Conservation (phyloP, 2,329 filamentous ascomycete species). For the Cytospora leucostoma region DNA sequence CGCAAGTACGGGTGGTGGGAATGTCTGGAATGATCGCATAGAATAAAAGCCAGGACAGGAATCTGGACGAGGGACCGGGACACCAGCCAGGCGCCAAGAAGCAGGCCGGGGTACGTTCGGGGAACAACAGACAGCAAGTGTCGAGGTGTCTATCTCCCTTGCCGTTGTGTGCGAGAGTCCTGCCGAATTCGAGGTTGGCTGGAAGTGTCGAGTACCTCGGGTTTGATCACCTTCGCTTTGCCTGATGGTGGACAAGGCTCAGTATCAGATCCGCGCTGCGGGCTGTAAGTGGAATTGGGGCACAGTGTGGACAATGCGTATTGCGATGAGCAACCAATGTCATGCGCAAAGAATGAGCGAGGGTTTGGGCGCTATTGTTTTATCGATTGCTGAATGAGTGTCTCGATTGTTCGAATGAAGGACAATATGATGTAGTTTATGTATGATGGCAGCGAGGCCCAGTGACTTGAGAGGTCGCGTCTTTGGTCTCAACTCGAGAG, state of each 20-base stretch:
- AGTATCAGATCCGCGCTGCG: slow-evolving; percentile 15
- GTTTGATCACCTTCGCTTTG: slow-evolving; percentile 27
- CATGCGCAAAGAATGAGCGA: slow-evolving; percentile 14
- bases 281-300: slow-evolving; percentile 10
- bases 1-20: slow-evolving; percentile 4
- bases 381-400: slow-evolving; percentile 14
- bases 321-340: slow-evolving; percentile 17
- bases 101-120: not conserved
- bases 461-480: slow-evolving; percentile 14
- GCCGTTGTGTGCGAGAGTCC: not conserved
- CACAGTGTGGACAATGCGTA: slow-evolving; percentile 23
- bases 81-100: slow-evolving; percentile 3
- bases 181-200: slow-evolving; percentile 6
- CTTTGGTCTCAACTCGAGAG: slow-evolving; percentile 16
- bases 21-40: slow-evolving; percentile 3
- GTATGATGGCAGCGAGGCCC: not conserved
- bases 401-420: not conserved
- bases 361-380: not conserved
- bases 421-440: not conserved
- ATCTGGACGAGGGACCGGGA: slow-evolving; percentile 2
- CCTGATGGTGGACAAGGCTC: slow-evolving; percentile 20
- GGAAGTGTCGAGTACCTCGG: slow-evolving; percentile 4
- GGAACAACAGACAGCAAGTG: not conserved
- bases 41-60: not conserved
- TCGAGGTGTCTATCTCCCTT: not conserved